Evolutionary conservation across 83 land plant genomes (phyloP), one percentile per base, ranked within the genome.

Genomic region (Isoetes engelmannii): DNA sequence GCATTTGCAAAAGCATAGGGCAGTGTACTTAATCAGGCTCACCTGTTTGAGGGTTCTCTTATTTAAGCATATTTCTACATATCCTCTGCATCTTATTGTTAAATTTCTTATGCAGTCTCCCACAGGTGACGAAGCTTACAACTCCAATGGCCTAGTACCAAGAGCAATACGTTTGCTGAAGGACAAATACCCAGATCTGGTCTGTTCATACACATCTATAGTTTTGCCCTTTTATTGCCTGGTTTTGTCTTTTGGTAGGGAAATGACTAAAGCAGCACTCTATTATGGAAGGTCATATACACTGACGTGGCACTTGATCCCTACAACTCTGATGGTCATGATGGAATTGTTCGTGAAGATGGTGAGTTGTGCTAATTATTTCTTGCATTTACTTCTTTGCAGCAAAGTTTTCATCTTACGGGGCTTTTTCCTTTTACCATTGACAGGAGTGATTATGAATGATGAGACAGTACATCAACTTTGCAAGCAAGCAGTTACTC

Each of bases 261-360:
- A 28, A 28, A 28, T 28, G 37, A 28, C 37, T 28, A 12, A 12
- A 51, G 55, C 17, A 12, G 0, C 55, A 37, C 9, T 59, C 19
- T 13, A 60, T 60, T n/a, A n/a, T 15, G 63, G 20, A 18, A 93
- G 98, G 90, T 88, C 9, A 93, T 93, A 53, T 93, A 90, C 57
- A 93, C 98, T 20, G 98, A 93, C 83, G 96, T 93, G 72, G 98
- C 98, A 21, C 77, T 93, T 72, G 98, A 93, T 84, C 98, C 98
- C 21, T 93, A 93, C 71, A 84, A 87, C 47, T 93, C 96, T 37
- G 98, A 93, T 86, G 98, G 98, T n/a, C 98, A 93, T 73, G 98
- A 93, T 80, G 98, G 98, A 13, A 93, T 93, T 67, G 96, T 90
- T 47, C 83, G 98, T 66, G 96, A 88, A 88, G 98, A 93, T 86